Evolutionary conservation across 371 early-diverging fungal genomes (phyloP), one percentile per base, ranked within the genome.

Genomic region (Mucor velutinosus): DNA sequence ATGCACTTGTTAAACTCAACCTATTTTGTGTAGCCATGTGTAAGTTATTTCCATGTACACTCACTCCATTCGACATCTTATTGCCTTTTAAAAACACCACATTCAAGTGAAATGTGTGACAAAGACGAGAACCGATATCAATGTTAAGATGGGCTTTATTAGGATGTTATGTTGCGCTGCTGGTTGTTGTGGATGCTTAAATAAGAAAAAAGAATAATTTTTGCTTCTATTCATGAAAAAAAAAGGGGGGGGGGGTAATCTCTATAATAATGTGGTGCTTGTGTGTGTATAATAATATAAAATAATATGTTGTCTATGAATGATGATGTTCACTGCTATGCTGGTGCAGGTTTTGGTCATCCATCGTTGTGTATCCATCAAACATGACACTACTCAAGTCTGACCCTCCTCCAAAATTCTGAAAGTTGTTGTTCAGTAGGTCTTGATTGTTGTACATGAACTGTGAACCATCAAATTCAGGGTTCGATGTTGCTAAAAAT

Each of bases 361-460:
- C 21, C 23, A 23, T 11, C 4, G 51, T 23, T 23, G 21, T 51
- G 51, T 51, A 51, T 23, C 51, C 51, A 39, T 66, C 66, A 59
- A 60, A 66, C 66, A 66, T 60, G 21, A 60, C 39, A 53, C 60
- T 66, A 12, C 53, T 53, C 25, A 51, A 29, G 41, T 66, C 55
- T 37, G 66, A 60, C 17, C 66, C 66, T 56, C 14, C 27, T 29
- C 63, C 55, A 25, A 64, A 29, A 11, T 17, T 56, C 19, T 39
- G 56, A 35, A 56, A 37, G 12, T 23, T 29, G 12, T 32, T 29
- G 30, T 57, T 19, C 25, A 21, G 21, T 4, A 32, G 37, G 35
- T 58, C 37, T 58, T 21, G 15, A 37, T 58, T 21, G 17, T 49
- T 62, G 35, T 32, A 53, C 35, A 51, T 49, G 47, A 27, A 32